Base-by-base conservation (phyloP, 768 basidiomycete species). In the Strobilomyces echinocephalus region DNA sequence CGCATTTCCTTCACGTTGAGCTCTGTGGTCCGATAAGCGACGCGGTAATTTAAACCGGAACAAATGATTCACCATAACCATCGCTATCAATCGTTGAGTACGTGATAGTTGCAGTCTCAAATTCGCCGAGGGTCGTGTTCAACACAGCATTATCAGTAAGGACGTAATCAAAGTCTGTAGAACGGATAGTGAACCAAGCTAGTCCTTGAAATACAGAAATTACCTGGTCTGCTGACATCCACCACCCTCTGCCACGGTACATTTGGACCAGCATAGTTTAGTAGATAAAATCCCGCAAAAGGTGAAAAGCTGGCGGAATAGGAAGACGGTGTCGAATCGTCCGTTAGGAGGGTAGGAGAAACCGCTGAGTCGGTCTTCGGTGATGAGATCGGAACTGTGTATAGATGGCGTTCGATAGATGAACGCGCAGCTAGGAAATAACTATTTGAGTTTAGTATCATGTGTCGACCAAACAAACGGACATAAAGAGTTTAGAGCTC, bases 351-450 rank as follows among this genome's bases (percentile, higher is more conserved):
- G 8, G 68, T 76, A 6, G 80, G 77, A 43, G 73, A 69, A 15
- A 63, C 63, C 8, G 67, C 48, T 1, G 56, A 53, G 18, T 70
- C 65, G n/a, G 74, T 66, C 38, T 63, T 67, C 41, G 68, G 66
- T 49, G 72, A 73, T 8, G 93, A 87, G 18, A 98, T 72, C 4
- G 82, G 72, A 8, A 89, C 79, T 6, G 88, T 84, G 70, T 86
- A 97, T 33, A 99, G 68, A 64, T 95, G 89, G 20, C 95, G 82
- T 61, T 91, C 84, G 14, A 81, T 84, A 5, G 91, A 88, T 14
- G 92, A 88, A 54, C 82, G 85, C 8, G 95, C 89, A 14, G 91
- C 92, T 61, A 84, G 75, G 71, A 95, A 95, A 73, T 97, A 97
- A 40, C 92, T 95, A 31, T 61, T 46, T n/a, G 43, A 21, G 46